Evolutionary conservation across 2,329 filamentous ascomycete species (phyloP), one percentile per base, ranked within the genome.

Genomic region (Aspergillus luchuensis): DNA sequence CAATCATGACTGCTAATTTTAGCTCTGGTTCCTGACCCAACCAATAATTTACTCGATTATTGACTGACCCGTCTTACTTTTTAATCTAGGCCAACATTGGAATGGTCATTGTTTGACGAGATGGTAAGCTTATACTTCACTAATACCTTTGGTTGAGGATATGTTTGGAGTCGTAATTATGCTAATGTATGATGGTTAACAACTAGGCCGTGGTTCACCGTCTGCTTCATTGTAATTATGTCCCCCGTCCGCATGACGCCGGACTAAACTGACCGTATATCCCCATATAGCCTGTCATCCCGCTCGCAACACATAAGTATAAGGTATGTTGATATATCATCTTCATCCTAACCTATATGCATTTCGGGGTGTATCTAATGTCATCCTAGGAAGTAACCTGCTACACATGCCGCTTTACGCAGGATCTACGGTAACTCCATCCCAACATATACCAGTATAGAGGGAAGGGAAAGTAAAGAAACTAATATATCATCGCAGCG

Each of bases 181-280:
- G 19, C 10, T 17, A 11, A 30, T 33, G 47, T 33, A 28, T 50
- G 47, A 63, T 28, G 8, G 21, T 23, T 38, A 25, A 7, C 13
- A 25, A 17, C 3, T 49, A 78, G 76, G 76, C 77, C 78, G 1
- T 81, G 76, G 66, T 80, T 81, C 58, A 81, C 79, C 21, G 62
- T 81, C 49, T 81, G 79, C 70, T 81, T 79, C 53, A 63, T 81
- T 63, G 75, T 76, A 36, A 36, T 11, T 2, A 70, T 65, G 74
- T 43, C 19, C 30, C 25, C 23, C 10, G 5, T 43, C 19, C 17
- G 10, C 41, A 30, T 28, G 15, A 13, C 17, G 17, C 36, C 41
- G 21, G 38, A 60, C 30, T 43, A 58, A 15, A 62, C 60, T 68
- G 30, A 59, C 53, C 15, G 8, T 5, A n/a, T 33, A 19, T 19